Conservation (phyloP, 2,329 filamentous ascomycete species). For the Cercospora beticola region DNA sequence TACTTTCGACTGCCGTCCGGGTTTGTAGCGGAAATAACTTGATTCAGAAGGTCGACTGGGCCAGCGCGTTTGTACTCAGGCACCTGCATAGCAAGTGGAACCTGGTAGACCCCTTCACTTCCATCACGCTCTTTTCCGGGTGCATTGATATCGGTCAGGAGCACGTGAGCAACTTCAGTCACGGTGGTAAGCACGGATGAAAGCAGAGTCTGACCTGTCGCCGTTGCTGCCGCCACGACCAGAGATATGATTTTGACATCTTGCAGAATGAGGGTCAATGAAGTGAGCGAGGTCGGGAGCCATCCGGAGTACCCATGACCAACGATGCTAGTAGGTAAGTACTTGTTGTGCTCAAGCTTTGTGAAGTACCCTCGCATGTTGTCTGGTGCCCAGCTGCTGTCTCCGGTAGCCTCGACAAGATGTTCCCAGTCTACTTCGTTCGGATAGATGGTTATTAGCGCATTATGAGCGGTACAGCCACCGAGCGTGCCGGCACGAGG, state of each 20-base stretch:
- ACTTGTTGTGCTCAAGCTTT: constrained; percentile 52
- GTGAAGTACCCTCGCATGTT: constrained; percentile 61
- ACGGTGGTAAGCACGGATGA: constrained; percentile 41
- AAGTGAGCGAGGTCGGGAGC: constrained; percentile 53
- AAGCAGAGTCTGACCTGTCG: constrained; percentile 43
- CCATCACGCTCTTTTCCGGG: constrained; percentile 43
- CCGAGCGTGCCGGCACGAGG: constrained; percentile 58
- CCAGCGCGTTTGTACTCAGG: constrained; percentile 10
- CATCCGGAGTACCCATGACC: constrained; percentile 60
- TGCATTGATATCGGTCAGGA: constrained; percentile 48
- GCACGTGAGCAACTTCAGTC: constrained; percentile 47
- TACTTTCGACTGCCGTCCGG: constrained; percentile 17
- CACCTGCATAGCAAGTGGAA: constrained; percentile 54
- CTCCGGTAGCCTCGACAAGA: constrained; percentile 59
- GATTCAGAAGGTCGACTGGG: constrained; percentile 10
- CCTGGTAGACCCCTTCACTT: constrained; percentile 54
- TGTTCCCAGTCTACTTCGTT: constrained; percentile 60
- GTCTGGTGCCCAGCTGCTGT: constrained; percentile 56
- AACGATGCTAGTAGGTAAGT: constrained; percentile 39
- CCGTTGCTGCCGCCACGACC: constrained; percentile 52
- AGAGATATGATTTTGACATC: constrained; percentile 56
- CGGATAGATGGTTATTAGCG: constrained; percentile 59
- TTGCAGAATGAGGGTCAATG: constrained; percentile 52
- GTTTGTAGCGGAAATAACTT: background rate
- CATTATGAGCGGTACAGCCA: constrained; percentile 62